Percentiles rank a stretch among this genome's conserved stretches.
Evolutionary conservation across 192 early-diverging fungal genomes (phyloP).

Genomic region (Coemansia javaensis): DNA sequence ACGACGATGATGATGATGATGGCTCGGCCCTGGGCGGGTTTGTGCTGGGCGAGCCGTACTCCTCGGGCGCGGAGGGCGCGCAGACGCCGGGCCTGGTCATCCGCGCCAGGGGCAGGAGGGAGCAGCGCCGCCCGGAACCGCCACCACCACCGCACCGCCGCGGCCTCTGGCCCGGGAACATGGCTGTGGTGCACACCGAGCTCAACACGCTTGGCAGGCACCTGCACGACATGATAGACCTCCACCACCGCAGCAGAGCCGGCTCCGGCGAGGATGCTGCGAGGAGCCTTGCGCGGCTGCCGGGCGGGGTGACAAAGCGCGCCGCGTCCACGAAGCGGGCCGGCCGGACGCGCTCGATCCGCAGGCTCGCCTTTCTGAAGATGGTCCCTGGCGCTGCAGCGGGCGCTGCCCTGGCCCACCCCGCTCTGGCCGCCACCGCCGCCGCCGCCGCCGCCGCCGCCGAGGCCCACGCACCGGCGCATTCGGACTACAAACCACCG

Average conservation of each 20-base stretch:
- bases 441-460: no score
- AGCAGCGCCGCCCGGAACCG: no score
- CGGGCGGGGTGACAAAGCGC: not conserved
- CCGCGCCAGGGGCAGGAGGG: not conserved
- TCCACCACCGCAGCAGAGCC: no score
- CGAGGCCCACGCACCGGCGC: no score
- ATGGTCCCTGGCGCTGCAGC: constrained; percentile 6
- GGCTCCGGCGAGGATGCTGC: not conserved
- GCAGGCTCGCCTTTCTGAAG: constrained; percentile 15
- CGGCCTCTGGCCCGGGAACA: not conserved
- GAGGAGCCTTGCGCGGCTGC: no score
- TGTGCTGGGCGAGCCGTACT: constrained; percentile 6
- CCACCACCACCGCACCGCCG: not conserved
- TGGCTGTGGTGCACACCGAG: constrained; percentile 1
- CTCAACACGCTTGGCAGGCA: constrained; percentile 19
- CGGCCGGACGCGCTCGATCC: constrained; percentile 18
- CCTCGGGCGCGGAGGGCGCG: constrained; percentile 4
- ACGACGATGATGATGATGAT: not conserved
- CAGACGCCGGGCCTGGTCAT: constrained; percentile 11
- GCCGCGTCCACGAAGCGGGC: not conserved
- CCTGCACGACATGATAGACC: constrained; percentile 24
- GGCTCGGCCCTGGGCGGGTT: not conserved
- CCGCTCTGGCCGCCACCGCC: no score
- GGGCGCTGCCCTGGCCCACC: no score
- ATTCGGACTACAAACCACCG: no score